Base-by-base conservation (phyloP, 257 asterid genomes). In the Leptodermis oblonga region DNA sequence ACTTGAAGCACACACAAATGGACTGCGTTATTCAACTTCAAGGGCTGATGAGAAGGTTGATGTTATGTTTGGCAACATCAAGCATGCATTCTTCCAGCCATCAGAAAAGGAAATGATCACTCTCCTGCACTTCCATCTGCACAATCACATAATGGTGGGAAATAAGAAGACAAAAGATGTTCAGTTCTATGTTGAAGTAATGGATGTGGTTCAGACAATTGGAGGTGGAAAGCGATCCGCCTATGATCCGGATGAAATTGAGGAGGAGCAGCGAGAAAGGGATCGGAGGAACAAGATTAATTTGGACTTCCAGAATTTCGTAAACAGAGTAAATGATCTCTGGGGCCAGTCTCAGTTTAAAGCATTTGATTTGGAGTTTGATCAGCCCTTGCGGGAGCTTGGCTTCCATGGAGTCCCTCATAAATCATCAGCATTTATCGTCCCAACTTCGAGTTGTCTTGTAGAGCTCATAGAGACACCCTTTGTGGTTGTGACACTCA, bases 151-250 rank as follows among this genome's bases (percentile, higher is more conserved):
- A 59, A 76, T 76, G 80, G 80, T 76, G 43, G 80, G 80, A 39
- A 76, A 76, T 59, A 79, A 75, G 70, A 79, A 79, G 71, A 75
- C 78, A 23, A 79, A 79, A 36, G 83, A 79, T 64, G 83, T 75
- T 34, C 80, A 79, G 64, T 79, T 79, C 65, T 75, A 75, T 68
- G 78, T 79, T 63, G 80, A 76, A 48, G 80, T 76, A 37, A 71
- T 76, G 77, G 80, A 76, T 52, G 77, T 71, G 64, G 76, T 71
- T 34, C 76, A 76, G 63, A 76, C 73, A 10, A 63, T 71, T 59
- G 77, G 76, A 25, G 80, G 77, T 61, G 70, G 80, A 12, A 76
- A 72, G 55, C 67, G 80, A 48, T 76, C 80, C 39, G 80, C 80
- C 8, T 71, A 76, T 71, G 80, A 76, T 30, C 80, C 80, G 15